Conservation (phyloP, 1,284 basidiomycete genomes). For the Irpex sp. region DNA sequence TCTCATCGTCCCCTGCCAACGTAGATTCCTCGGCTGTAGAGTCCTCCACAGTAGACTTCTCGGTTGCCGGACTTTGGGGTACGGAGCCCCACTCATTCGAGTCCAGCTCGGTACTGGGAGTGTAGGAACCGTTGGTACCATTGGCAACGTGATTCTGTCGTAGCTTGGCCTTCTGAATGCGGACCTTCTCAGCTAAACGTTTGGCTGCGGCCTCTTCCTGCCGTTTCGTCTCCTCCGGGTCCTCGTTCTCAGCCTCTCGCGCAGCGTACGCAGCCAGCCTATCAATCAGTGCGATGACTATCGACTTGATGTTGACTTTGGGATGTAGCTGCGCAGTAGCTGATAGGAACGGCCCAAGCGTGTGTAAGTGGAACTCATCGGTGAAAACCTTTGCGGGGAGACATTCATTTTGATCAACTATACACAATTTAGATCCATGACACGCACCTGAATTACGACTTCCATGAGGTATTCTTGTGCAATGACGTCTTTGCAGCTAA, state of each 20-base stretch:
- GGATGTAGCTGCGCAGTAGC: conserved; percentile 93
- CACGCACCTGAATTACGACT: conserved; percentile 86
- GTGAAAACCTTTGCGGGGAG: conserved; percentile 75
- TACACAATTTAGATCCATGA: neutral
- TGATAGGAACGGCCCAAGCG: conserved; percentile 88
- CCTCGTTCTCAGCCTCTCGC: conserved; percentile 24
- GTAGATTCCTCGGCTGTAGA: neutral
- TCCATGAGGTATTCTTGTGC: conserved; percentile 99
- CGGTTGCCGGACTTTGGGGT: conserved; percentile 24
- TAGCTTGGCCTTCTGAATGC: conserved; percentile 59
- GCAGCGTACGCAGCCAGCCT: conserved; percentile 90
- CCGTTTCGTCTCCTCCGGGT: conserved; percentile 78
- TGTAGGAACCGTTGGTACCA: conserved; percentile 11
- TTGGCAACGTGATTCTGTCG: conserved; percentile 43
- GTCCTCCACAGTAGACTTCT: conserved; percentile 2
- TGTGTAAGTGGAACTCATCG: conserved; percentile 93
- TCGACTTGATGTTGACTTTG: conserved; percentile 95
- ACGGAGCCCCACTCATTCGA: conserved; percentile 28
- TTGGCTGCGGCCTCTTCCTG: conserved; percentile 90
- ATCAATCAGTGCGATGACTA: conserved; percentile 94
- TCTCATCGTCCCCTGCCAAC: conserved; percentile 6
- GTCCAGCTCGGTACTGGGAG: conserved; percentile 18
- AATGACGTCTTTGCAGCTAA: conserved; percentile 95
- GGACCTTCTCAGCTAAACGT: conserved; percentile 83
- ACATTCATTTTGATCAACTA: neutral